Evolutionary conservation across 2,329 filamentous ascomycete species (phyloP).

Genomic region (Fusarium temperatum): DNA sequence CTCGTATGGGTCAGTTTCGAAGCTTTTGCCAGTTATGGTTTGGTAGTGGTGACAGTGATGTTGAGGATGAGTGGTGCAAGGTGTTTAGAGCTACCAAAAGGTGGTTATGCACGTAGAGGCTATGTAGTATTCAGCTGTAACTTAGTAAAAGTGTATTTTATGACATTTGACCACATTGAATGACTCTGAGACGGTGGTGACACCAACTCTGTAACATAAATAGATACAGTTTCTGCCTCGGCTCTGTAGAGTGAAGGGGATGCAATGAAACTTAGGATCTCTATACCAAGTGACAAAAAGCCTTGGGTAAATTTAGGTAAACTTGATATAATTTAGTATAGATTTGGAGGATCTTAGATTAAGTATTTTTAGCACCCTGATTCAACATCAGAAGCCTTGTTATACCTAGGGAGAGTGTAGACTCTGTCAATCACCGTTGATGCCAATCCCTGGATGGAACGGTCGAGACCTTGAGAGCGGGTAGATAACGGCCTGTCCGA

Average conservation of each 20-base stretch:
- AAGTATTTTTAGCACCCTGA: too few relatives aligned
- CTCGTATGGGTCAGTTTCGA: background rate
- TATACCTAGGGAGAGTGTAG: background rate
- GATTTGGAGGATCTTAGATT: too few relatives aligned
- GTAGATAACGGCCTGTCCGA: slow-evolving; percentile 31
- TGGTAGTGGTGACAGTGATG: background rate
- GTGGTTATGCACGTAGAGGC: background rate
- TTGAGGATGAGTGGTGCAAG: background rate
- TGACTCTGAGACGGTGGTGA: background rate
- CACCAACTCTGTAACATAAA: background rate
- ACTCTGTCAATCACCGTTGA: background rate
- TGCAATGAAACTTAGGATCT: too few relatives aligned
- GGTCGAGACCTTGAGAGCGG: slow-evolving; percentile 28
- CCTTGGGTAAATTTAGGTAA: too few relatives aligned
- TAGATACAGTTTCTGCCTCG: background rate
- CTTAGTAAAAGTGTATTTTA: background rate
- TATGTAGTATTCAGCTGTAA: background rate
- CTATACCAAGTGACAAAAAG: too few relatives aligned
- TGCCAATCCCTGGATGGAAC: slow-evolving; percentile 13
- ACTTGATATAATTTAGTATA: too few relatives aligned
- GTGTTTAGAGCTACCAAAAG: background rate
- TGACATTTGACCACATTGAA: background rate
- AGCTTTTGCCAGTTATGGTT: background rate
- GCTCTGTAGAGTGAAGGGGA: background rate
- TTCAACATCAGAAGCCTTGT: too few relatives aligned